Evolutionary conservation across 2,329 filamentous ascomycete species (phyloP).

Genomic region (Botrytis hyacinthi): DNA sequence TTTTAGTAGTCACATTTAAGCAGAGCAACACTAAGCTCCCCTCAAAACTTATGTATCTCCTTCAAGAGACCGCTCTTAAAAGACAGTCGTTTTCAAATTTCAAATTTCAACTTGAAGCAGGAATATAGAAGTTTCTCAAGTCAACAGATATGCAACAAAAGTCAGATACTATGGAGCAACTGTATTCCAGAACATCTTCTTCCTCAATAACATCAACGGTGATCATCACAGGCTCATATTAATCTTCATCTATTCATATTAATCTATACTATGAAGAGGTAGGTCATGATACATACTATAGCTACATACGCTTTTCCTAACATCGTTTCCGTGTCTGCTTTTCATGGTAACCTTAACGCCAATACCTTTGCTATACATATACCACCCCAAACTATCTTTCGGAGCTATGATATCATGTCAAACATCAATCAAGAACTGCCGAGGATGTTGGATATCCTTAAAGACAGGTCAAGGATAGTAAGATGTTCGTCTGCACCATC

Average conservation of each 20-base stretch:
- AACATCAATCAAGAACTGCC: constrained; percentile 28
- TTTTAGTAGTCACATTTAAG: not conserved
- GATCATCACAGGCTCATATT: not conserved
- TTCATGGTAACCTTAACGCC: constrained; percentile 7
- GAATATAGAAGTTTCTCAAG: not conserved
- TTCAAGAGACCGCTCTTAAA: not conserved
- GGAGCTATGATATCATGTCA: not conserved
- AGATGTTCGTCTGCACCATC: constrained; percentile 96
- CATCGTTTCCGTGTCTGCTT: not conserved
- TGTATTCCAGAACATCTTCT: not conserved
- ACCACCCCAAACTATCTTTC: not conserved
- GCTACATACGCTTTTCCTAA: constrained; percentile 2
- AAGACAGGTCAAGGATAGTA: constrained; percentile 78
- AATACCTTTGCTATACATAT: constrained; percentile 17
- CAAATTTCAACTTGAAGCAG: not conserved
- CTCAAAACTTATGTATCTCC: too few relatives aligned
- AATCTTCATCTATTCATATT: constrained; percentile 9
- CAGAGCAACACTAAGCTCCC: not conserved
- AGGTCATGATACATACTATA: constrained; percentile 11
- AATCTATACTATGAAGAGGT: not conserved
- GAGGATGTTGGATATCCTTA: constrained; percentile 77
- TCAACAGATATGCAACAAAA: not conserved
- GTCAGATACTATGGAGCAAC: not conserved
- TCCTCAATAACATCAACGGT: not conserved
- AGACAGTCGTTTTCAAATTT: not conserved